Percentiles rank a stretch among this genome's conserved stretches.
These are phyloP conservation scores for Lipomyces yamanashiensis DNA, from an alignment of 805 yeast species.

Conservation along the genomic window DNA sequence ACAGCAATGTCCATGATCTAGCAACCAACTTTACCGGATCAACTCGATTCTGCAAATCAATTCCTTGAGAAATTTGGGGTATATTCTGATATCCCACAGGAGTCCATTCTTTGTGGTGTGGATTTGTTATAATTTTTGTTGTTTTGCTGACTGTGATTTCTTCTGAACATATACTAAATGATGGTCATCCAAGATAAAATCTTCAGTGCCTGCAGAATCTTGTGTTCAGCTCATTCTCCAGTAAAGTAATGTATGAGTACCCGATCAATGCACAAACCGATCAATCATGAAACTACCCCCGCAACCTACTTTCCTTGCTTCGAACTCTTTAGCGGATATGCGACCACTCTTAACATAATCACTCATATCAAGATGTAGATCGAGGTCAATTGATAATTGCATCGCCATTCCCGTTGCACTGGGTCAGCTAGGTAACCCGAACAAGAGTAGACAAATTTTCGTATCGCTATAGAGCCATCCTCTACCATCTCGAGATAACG, in stretches of 20 bases:
- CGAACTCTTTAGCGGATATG: neutral
- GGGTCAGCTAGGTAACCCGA: neutral
- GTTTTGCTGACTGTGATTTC: neutral
- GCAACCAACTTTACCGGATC: neutral
- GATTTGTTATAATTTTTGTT: neutral
- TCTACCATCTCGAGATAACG: neutral
- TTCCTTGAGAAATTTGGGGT: neutral
- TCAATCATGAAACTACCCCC: neutral
- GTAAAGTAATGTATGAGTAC: neutral
- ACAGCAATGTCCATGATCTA: neutral
- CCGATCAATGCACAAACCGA: neutral
- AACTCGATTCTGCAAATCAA: neutral
- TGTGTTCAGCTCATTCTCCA: no score
- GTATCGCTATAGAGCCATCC: neutral
- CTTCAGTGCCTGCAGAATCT: neutral
- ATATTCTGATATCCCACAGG: neutral
- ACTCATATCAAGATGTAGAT: neutral
- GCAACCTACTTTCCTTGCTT: neutral
- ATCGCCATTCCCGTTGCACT: neutral
- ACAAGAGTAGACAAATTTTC: neutral
- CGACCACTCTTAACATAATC: neutral
- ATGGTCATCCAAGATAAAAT: neutral
- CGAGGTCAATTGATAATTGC: neutral
- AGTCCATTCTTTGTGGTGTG: neutral
- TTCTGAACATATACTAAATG: neutral